Conservation (phyloP, 805 yeast species). For the Cyberlindnera misumaiensis region DNA sequence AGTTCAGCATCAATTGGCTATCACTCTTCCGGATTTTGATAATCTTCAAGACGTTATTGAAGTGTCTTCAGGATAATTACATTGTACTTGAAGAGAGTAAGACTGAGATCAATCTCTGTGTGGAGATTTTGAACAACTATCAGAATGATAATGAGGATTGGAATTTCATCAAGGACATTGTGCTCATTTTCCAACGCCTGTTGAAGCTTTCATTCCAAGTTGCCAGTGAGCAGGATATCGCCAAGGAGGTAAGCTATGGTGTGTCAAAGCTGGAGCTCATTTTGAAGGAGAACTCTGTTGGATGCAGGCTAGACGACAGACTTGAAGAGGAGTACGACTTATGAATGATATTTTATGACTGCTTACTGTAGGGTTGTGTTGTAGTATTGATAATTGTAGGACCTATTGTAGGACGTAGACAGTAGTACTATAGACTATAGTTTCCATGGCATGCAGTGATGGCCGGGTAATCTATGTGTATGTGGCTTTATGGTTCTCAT, state of each 20-base stretch:
- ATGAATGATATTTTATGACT: not conserved
- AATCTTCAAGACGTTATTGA: slow-evolving; percentile 40
- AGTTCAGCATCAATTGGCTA: slow-evolving; percentile 36
- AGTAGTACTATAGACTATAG: too few relatives aligned
- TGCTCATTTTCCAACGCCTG: slow-evolving; percentile 40
- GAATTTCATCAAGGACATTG: slow-evolving; percentile 41
- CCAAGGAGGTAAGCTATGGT: slow-evolving; percentile 37
- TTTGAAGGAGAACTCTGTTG: slow-evolving; percentile 39
- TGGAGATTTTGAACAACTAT: slow-evolving; percentile 41
- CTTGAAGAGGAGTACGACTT: slow-evolving; percentile 19
- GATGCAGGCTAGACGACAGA: slow-evolving; percentile 26
- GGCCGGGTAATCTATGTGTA: too few relatives aligned
- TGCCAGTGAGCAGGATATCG: slow-evolving; percentile 30
- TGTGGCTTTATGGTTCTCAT: too few relatives aligned
- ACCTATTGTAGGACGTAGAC: too few relatives aligned
- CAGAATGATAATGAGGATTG: slow-evolving; percentile 33
- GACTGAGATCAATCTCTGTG: slow-evolving; percentile 41
- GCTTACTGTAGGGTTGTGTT: too few relatives aligned
- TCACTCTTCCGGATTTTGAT: slow-evolving; percentile 42
- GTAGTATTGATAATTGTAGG: too few relatives aligned
- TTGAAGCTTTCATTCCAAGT: slow-evolving; percentile 39
- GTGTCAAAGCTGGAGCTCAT: slow-evolving; percentile 39
- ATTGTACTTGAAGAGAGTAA: slow-evolving; percentile 40
- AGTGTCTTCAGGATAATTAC: slow-evolving; percentile 41
- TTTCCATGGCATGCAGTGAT: too few relatives aligned